Conservation (phyloP, 805 yeast species). For the Saturnispora ahearnii region DNA sequence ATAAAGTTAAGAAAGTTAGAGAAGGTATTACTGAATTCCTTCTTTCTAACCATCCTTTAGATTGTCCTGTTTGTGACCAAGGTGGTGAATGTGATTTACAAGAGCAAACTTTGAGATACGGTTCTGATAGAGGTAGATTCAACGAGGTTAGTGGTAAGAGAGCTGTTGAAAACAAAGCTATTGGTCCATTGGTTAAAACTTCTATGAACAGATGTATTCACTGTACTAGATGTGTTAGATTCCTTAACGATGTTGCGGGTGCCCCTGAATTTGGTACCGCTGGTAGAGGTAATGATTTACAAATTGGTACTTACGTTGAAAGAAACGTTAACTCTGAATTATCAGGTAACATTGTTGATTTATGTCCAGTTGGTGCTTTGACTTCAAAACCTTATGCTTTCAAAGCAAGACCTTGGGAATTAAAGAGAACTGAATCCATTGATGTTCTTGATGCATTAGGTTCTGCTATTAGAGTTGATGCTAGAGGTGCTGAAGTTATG, state of each 20-base stretch:
- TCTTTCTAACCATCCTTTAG: constrained; percentile 82
- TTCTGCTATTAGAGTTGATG: constrained; percentile 73
- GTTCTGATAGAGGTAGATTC: constrained; percentile 81
- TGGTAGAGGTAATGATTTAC: constrained; percentile 89
- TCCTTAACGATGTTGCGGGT: constrained; percentile 85
- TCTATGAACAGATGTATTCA: constrained; percentile 90
- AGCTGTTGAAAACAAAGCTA: constrained; percentile 83
- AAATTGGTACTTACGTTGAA: constrained; percentile 83
- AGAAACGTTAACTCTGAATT: constrained; percentile 76
- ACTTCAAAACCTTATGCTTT: constrained; percentile 89
- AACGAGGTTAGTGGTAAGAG: constrained; percentile 75
- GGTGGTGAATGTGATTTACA: constrained; percentile 93
- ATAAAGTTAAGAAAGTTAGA: constrained; percentile 71
- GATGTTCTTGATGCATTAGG: constrained; percentile 82
- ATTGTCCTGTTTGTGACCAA: constrained; percentile 89
- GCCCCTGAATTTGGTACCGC: constrained; percentile 85
- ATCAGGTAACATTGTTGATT: constrained; percentile 79
- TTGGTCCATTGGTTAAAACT: constrained; percentile 83
- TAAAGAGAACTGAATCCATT: constrained; percentile 78
- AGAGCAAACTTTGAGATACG: constrained; percentile 77
- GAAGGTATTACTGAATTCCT: constrained; percentile 89
- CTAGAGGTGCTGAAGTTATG: constrained; percentile 82
- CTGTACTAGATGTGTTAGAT: constrained; percentile 85
- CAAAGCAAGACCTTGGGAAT: constrained; percentile 89
- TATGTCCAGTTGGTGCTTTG: constrained; percentile 89